Evolutionary conservation across 805 yeast species (phyloP).

Genomic region (Nakazawaea ernobii): DNA sequence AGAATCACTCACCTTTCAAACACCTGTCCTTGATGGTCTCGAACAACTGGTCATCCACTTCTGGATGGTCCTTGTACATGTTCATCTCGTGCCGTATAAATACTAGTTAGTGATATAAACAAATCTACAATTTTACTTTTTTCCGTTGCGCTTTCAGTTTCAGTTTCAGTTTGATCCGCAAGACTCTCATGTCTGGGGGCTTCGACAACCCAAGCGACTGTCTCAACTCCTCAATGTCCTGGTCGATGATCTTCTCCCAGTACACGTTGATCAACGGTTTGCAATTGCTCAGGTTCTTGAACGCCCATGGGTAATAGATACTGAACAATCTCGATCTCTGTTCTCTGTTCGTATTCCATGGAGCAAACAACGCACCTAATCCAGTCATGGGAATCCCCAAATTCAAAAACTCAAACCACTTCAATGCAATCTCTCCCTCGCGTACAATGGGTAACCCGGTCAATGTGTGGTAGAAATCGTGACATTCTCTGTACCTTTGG

Average conservation of each 20-base stretch:
- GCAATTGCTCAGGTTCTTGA: conserved; percentile 62
- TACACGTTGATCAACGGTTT: conserved; percentile 80
- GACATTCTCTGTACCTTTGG: conserved; percentile 93
- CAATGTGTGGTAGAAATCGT: conserved; percentile 92
- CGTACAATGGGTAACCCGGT: conserved; percentile 85
- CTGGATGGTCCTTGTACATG: conserved; percentile 10
- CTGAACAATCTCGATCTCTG: conserved; percentile 61
- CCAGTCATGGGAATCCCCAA: conserved; percentile 95
- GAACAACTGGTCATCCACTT: conserved; percentile 7
- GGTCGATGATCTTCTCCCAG: conserved; percentile 81
- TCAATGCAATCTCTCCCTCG: conserved; percentile 95
- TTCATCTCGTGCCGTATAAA: not conserved
- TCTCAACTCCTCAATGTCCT: conserved; percentile 69
- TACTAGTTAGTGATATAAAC: no score
- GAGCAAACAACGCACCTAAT: conserved; percentile 85
- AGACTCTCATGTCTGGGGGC: conserved; percentile 73
- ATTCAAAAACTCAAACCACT: conserved; percentile 87
- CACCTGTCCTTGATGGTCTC: conserved; percentile 15
- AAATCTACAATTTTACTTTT: not conserved
- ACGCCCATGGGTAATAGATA: conserved; percentile 85
- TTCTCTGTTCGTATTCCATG: conserved; percentile 44
- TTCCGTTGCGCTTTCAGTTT: not conserved
- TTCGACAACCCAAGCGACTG: conserved; percentile 62
- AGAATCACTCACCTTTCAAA: no score
- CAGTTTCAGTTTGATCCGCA: conserved; percentile 46